These are phyloP conservation scores for Metahyphopichia silvanorum DNA, from an alignment of 805 yeast genomes.

Conservation along the genomic window DNA sequence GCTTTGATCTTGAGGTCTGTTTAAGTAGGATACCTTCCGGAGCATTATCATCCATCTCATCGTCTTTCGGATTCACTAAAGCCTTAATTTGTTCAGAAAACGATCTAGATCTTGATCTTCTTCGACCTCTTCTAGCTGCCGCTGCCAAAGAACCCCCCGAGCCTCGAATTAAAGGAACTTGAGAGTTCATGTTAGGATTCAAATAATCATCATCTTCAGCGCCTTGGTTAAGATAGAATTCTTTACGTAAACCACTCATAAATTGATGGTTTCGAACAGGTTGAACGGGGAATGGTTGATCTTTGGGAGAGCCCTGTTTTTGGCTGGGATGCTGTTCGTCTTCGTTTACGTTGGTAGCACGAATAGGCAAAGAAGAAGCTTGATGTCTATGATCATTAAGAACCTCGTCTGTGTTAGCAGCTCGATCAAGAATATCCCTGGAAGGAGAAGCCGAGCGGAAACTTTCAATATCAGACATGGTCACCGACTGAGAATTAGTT, in stretches of 20 bases:
- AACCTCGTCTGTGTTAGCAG: conserved; percentile 27
- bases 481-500: background rate
- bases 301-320: background rate
- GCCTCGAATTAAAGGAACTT: conserved; percentile 10
- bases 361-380: conserved; percentile 27
- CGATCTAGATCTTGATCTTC: conserved; percentile 33
- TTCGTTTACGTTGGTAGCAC: conserved; percentile 7
- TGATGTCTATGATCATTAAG: conserved; percentile 42
- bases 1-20: conserved; percentile 1
- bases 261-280: conserved; percentile 3
- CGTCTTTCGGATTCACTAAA: conserved; percentile 29
- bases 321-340: no score
- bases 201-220: conserved; percentile 10
- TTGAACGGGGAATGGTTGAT: background rate
- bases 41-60: conserved; percentile 1
- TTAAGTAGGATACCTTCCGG: conserved; percentile 20
- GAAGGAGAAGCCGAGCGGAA: conserved; percentile 25
- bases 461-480: conserved; percentile 42
- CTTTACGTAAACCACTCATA: conserved; percentile 14
- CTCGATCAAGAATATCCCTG: conserved; percentile 16
- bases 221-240: conserved; percentile 13
- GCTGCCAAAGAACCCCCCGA: conserved; percentile 14
- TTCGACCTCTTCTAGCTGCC: conserved; percentile 15
- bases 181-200: conserved; percentile 6
- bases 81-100: conserved; percentile 42